These are phyloP conservation scores for Glycyrrhiza uralensis DNA, from an alignment of 306 rosid genomes.

Conservation along the genomic window DNA sequence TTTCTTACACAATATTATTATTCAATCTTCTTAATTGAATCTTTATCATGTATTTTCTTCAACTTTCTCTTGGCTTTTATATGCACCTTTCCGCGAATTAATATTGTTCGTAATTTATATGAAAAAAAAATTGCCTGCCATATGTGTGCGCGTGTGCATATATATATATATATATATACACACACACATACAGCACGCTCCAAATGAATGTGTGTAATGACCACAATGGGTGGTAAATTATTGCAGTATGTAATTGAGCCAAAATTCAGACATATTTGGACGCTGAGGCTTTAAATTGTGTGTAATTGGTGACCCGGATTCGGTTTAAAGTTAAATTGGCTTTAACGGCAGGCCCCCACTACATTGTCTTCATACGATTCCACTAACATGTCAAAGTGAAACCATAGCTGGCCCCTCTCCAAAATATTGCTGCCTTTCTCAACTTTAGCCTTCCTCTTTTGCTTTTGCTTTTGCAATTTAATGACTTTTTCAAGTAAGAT, in stretches of 20 bases:
- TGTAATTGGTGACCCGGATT: constrained; percentile 12
- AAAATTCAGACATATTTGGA: not conserved
- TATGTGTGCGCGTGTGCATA: not conserved
- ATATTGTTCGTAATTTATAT: too few relatives aligned
- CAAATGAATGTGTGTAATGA: not conserved
- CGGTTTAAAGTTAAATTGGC: constrained; percentile 25
- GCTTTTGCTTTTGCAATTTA: constrained; percentile 22
- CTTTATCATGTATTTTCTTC: not conserved
- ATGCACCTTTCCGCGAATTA: not conserved
- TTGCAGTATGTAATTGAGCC: not conserved
- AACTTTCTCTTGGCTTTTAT: not conserved
- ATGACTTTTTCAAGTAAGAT: constrained; percentile 19
- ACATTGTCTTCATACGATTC: constrained; percentile 41
- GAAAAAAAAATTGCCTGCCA: too few relatives aligned
- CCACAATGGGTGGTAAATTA: constrained; percentile 21
- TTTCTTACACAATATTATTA: not conserved
- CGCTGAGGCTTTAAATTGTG: not conserved
- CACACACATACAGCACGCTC: not conserved
- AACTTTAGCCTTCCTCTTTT: constrained; percentile 22
- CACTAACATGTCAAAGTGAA: constrained; percentile 61
- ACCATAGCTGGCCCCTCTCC: constrained; percentile 39
- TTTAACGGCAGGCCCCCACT: constrained; percentile 27
- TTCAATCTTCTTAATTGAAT: not conserved
- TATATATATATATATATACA: not conserved
- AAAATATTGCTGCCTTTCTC: constrained; percentile 45